A percentile compares a stretch with the other conserved stretches of the same genome.
Conservation (phyloP, 345 rosid species). For the Arabidopsis suecica region DNA sequence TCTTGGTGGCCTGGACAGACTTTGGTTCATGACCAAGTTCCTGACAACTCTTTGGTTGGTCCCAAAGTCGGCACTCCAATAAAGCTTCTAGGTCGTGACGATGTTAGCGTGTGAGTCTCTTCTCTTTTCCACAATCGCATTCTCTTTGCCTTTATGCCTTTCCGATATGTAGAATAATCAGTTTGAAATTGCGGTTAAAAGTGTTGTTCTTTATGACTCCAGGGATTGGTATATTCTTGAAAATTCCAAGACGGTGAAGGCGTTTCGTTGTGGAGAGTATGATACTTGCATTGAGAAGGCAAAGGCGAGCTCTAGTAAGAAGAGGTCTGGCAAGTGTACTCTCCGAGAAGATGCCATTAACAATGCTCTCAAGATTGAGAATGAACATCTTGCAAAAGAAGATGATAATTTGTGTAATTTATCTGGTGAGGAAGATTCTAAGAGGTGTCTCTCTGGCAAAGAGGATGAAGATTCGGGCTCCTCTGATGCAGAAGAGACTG, state of each 20-base stretch:
- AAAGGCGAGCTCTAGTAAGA: constrained; percentile 57
- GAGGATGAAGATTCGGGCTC: constrained; percentile 53
- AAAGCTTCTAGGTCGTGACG: constrained; percentile 95
- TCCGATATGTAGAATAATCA: not conserved
- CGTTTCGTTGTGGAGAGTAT: constrained; percentile 97
- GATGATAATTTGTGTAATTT: constrained; percentile 49
- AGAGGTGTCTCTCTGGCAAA: constrained; percentile 56
- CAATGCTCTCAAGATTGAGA: constrained; percentile 92
- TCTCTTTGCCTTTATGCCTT: constrained; percentile 1
- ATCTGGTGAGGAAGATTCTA: constrained; percentile 56
- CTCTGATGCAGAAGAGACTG: constrained; percentile 50
- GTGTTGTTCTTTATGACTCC: constrained; percentile 34
- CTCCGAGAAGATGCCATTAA: constrained; percentile 94
- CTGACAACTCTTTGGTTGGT: constrained; percentile 73
- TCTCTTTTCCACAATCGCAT: not conserved
- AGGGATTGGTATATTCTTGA: constrained; percentile 99
- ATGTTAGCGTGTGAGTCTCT: constrained; percentile 86
- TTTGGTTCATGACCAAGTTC: constrained; percentile 72
- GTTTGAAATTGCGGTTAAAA: constrained; percentile 6
- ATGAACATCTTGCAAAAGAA: constrained; percentile 66
- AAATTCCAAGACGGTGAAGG: constrained; percentile 91
- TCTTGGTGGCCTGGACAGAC: constrained; percentile 99
- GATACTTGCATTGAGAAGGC: constrained; percentile 84
- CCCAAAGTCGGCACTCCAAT: constrained; percentile 93
- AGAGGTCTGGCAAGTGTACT: constrained; percentile 81